Conservation (phyloP, 208 protist species). For the Trypanosoma conorhini region DNA sequence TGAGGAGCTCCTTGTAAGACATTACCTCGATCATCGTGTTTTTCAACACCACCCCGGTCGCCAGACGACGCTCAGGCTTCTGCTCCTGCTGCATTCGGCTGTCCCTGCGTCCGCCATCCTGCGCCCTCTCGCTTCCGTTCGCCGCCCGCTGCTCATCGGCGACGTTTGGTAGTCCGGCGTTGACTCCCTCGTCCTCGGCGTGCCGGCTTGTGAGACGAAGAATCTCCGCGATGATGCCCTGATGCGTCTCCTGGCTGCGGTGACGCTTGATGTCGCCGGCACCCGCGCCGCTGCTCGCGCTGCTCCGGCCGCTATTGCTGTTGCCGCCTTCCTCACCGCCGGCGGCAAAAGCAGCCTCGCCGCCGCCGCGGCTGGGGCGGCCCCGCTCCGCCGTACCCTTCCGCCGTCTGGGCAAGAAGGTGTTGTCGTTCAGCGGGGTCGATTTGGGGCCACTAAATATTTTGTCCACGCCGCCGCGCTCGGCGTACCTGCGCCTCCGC, state of each 20-base stretch:
- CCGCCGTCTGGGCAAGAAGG: neutral
- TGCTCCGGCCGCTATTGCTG: constrained; percentile 2
- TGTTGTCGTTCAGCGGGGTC: neutral
- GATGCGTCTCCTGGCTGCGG: constrained; percentile 11
- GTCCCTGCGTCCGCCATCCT: neutral
- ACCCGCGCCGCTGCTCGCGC: neutral
- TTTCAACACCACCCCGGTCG: constrained; percentile 13
- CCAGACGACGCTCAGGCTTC: constrained; percentile 4
- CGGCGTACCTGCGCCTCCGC: constrained; percentile 20
- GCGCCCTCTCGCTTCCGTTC: neutral
- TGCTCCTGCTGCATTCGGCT: constrained; percentile 1
- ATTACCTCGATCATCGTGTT: constrained; percentile 30
- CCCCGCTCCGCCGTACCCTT: neutral
- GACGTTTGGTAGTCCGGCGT: constrained; percentile 27
- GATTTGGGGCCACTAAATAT: constrained; percentile 12
- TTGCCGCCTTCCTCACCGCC: constrained; percentile 6
- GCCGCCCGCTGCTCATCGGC: neutral
- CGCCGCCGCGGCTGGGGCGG: neutral
- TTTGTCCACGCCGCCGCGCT: constrained; percentile 22
- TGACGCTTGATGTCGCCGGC: neutral
- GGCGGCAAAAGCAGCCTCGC: neutral
- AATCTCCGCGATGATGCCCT: constrained; percentile 35
- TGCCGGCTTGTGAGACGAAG: constrained; percentile 24
- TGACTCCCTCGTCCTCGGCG: constrained; percentile 24
- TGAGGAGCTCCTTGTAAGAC: constrained; percentile 32